Conservation (phyloP, 495 filamentous ascomycete species). For the Penicillium odoratum region DNA sequence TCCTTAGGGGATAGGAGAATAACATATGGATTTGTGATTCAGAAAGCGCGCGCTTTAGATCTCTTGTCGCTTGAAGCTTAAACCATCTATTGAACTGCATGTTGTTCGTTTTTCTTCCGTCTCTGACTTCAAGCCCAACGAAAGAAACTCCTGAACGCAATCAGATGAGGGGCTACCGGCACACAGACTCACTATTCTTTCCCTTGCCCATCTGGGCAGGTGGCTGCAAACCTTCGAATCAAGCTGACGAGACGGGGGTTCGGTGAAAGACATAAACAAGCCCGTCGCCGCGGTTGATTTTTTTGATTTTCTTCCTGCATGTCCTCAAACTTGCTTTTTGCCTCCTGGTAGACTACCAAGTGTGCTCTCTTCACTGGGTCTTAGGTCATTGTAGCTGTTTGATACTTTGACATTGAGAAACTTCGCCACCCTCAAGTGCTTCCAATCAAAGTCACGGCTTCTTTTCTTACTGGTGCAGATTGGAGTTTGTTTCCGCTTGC, state of each 20-base stretch:
- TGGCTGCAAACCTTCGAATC: neutral
- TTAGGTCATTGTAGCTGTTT: constrained; percentile 2
- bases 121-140: neutral
- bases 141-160: constrained; percentile 3
- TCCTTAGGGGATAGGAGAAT: neutral
- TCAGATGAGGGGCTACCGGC: constrained; percentile 2
- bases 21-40: neutral
- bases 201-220: neutral
- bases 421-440: neutral
- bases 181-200: constrained; percentile 1
- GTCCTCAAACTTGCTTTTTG: constrained; percentile 1
- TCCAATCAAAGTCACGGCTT: neutral
- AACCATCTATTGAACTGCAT: neutral
- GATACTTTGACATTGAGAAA: constrained; percentile 3
- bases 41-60: neutral
- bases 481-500: constrained; percentile 5
- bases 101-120: neutral
- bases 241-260: neutral
- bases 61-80: neutral
- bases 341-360: neutral
- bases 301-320: neutral
- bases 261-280: constrained; percentile 5
- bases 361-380: neutral
- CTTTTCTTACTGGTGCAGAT: constrained; percentile 3
- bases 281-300: neutral